These are phyloP conservation scores for Xylariomycetidae sp. DNA, from an alignment of 2,329 filamentous ascomycete species.

Conservation along the genomic window DNA sequence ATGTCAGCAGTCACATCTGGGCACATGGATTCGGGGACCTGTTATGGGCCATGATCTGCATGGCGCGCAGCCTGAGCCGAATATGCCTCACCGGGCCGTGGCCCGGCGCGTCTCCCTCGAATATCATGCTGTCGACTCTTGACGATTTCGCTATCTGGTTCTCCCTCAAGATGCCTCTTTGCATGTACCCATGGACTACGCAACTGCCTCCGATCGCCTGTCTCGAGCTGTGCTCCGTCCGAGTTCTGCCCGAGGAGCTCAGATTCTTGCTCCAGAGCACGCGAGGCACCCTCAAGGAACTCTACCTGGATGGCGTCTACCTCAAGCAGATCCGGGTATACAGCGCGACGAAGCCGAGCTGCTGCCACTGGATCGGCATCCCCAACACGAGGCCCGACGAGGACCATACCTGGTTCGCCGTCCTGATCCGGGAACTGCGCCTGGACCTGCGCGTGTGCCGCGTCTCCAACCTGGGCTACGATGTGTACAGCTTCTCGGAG, in stretches of 20 bases:
- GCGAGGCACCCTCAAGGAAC: constrained; percentile 35
- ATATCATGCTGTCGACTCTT: no score
- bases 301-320: constrained; percentile 42
- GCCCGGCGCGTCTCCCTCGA: no score
- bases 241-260: constrained; percentile 34
- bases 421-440: constrained; percentile 31
- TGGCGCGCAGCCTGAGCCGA: no score
- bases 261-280: constrained; percentile 30
- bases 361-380: constrained; percentile 41
- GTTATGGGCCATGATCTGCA: no score
- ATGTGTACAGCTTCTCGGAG: constrained; percentile 33
- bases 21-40: no score
- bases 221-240: constrained; percentile 40
- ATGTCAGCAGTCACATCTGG: no score
- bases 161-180: no score
- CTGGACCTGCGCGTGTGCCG: constrained; percentile 36
- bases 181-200: no score
- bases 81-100: no score
- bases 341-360: constrained; percentile 27
- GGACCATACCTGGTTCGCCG: constrained; percentile 38
- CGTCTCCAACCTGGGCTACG: constrained; percentile 40
- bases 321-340: constrained; percentile 34
- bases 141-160: no score
- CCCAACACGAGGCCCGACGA: constrained; percentile 35
- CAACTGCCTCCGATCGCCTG: constrained; percentile 35